Percentiles rank a stretch among this genome's conserved stretches.
These are phyloP conservation scores for Pelargonium myrrhifolium DNA, from an alignment of 441 rosid species.

Conservation along the genomic window DNA sequence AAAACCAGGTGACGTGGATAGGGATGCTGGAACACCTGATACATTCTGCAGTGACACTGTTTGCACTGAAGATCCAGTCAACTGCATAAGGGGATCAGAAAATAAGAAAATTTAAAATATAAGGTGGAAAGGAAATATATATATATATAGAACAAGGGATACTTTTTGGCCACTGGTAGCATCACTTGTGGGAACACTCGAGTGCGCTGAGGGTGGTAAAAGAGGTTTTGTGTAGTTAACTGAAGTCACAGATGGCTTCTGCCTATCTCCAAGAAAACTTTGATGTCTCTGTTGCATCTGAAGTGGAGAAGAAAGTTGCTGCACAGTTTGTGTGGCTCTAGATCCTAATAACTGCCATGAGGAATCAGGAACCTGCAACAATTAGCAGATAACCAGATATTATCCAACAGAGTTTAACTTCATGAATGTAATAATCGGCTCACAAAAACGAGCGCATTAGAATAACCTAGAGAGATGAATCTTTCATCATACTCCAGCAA, in stretches of 20 bases:
- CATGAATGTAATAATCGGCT: not conserved
- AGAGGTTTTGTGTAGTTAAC: constrained; percentile 43
- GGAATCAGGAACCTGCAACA: constrained; percentile 10
- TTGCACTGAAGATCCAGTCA: constrained; percentile 18
- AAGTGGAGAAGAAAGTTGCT: constrained; percentile 44
- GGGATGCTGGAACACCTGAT: constrained; percentile 32
- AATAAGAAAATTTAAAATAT: not conserved
- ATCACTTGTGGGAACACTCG: constrained; percentile 12
- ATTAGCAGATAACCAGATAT: not conserved
- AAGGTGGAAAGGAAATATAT: not conserved
- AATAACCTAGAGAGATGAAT: no score
- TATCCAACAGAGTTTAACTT: not conserved
- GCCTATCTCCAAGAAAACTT: constrained; percentile 42
- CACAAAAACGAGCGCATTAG: not conserved
- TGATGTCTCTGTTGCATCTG: constrained; percentile 59
- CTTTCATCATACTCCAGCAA: no score
- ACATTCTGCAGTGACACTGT: constrained; percentile 32
- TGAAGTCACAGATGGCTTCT: constrained; percentile 32
- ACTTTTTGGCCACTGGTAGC: constrained; percentile 6
- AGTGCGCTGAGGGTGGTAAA: constrained; percentile 17
- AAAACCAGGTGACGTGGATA: constrained; percentile 56
- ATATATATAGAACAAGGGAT: not conserved
- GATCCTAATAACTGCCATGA: constrained; percentile 43
- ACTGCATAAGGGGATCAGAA: constrained; percentile 22
- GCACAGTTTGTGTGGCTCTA: constrained; percentile 36